These are phyloP conservation scores for Zizania latifolia DNA, from an alignment of 176 grass and related monocot species.

Conservation along the genomic window DNA sequence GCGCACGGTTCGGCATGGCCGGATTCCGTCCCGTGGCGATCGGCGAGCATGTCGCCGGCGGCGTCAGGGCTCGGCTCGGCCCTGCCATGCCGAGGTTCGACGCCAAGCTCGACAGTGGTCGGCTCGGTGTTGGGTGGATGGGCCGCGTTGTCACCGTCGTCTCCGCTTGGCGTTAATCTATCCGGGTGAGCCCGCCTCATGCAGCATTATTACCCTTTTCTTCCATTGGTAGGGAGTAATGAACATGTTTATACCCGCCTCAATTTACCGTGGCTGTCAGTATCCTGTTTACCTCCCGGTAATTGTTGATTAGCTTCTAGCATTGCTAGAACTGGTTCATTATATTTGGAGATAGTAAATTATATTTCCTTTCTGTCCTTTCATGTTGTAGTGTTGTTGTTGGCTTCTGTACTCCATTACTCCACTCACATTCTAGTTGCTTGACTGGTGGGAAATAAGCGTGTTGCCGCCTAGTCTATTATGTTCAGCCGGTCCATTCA, in stretches of 20 bases:
- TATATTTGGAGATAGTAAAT: background rate
- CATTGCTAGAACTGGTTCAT: background rate
- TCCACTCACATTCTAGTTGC: background rate
- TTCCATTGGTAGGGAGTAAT: slow-evolving; percentile 36
- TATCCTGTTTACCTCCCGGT: background rate
- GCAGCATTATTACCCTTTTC: background rate
- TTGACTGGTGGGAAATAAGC: background rate
- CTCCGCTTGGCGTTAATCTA: slow-evolving; percentile 66
- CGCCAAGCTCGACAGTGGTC: slow-evolving; percentile 53
- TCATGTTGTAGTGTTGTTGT: background rate
- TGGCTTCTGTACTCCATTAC: background rate
- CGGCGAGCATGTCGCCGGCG: slow-evolving; percentile 25
- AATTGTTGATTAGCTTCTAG: background rate
- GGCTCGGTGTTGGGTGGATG: slow-evolving; percentile 60
- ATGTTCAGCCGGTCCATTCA: background rate
- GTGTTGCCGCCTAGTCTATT: background rate
- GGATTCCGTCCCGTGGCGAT: slow-evolving; percentile 48
- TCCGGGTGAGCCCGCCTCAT: slow-evolving; percentile 15
- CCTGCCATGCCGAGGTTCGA: slow-evolving; percentile 14
- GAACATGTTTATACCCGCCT: background rate
- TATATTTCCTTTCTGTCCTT: background rate
- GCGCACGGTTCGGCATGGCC: slow-evolving; percentile 77
- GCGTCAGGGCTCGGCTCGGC: slow-evolving; percentile 35
- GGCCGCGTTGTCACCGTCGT: slow-evolving; percentile 67
- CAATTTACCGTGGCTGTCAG: background rate